Base-by-base conservation (phyloP, 1,139 yeast genomes). In the Protomyces gravidus region DNA sequence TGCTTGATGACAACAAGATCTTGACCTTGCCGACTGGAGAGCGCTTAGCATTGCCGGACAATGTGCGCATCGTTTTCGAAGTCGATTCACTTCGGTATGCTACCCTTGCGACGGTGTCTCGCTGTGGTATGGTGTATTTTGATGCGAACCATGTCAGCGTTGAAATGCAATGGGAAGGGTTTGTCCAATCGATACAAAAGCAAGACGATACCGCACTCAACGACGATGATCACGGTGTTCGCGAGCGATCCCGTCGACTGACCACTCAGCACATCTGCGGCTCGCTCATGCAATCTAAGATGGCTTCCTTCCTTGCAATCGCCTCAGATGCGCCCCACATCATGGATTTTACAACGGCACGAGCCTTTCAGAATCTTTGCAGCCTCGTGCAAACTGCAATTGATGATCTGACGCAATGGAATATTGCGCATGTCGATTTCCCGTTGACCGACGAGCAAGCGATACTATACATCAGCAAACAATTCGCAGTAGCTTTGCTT, bases 21-120 rank as follows among this genome's bases (percentile, higher is more conserved):
- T 73, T 90, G 55, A 89, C 97, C 0, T 75, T 92, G 17, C 95
- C 97, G 0, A 89, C 84, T 68, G 97, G 97, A 47, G 97, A 92
- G 68, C 79, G 97, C 40, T 70, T 92, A 7, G 75, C 78, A 1
- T 71, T 92, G 3, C 89, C 95, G 0, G 67, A 73, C 0, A 85
- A 84, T 66, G 79, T 88, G 1, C 76, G 82, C 32, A 70, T 92
- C 25, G 66, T 89, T 0, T 89, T 92, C 72, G 98, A 92, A 68
- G 89, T 86, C 3, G 87, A 85, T 58, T 76, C 73, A 49, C 73
- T 92, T 62, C 70, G 73, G 5, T 75, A 79, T 66, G 86, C 96
- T 0, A 92, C 97, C 0, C 89, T 89, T 0, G 98, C 97, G 0
- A 92, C 97, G 0, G 80, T 92, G 28, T 87, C 94, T 71, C 80